Evolutionary conservation across 176 grass and related monocot species (phyloP), one percentile per base, ranked within the genome.

Genomic region (Thalia dealbata): DNA sequence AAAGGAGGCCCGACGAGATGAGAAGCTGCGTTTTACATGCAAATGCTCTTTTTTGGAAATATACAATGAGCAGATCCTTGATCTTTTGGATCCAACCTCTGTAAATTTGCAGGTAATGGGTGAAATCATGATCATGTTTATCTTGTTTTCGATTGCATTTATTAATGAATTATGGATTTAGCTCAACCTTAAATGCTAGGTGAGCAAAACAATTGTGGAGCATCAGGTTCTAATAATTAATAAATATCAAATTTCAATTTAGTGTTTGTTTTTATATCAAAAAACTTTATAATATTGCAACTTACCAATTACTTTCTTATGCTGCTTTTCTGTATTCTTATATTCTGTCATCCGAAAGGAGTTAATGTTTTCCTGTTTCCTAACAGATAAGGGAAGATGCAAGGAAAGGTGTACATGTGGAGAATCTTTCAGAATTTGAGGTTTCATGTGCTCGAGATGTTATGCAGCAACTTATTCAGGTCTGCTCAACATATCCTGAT

Each of bases 1-100:
- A 76, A 96, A 88, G 66, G 92, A 96, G 71, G 79, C 78, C 67
- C 83, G 87, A 58, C 83, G 82, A 87, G 89, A 91, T 15, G 92
- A 92, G 78, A 97, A 97, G 67, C 74, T 97, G 71, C 84, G 76
- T 59, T 97, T 97, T 76, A 91, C 90, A 44, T 97, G 95, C 78
- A 92, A 86, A 84, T 97, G 95, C 73, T 97, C 95, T 24, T 97
- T 97, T 60, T 41, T 97, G 78, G 95, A 97, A 84, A 97, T 97
- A 59, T 97, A 97, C 56, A 97, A 97, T 66, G 95, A 97, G 51
- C 89, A 92, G 21, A 97, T 92, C 76, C 72, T 92, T 45, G 95
- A 97, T 86, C 86, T 97, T 27, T 87, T 97, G 25, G 82, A 93
- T 73, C 90, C 95, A 83, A 81, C 79, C 50, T 79, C 78, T 73